phyloP scores from a whole-genome alignment of 345 rosid genomes.

The Ceriops decandra region DNA sequence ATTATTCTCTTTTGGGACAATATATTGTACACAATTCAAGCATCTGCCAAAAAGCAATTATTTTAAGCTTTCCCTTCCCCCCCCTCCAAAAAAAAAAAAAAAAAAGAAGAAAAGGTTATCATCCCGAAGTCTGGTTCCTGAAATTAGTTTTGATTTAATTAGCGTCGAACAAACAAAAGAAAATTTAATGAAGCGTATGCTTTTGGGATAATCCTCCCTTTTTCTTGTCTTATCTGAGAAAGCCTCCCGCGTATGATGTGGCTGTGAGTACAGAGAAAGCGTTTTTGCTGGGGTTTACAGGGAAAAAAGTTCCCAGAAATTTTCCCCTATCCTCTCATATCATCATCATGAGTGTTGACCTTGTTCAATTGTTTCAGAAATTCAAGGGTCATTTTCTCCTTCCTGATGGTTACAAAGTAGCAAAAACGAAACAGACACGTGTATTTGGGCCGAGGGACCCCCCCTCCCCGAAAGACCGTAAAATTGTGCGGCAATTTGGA shows the following conservation, averaged over 20 bases:
- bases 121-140: no score
- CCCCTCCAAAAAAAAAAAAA: no score
- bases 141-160: no score
- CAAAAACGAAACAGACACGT: neutral
- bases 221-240: constrained; percentile 5
- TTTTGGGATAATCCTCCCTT: neutral
- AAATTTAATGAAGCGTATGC: neutral
- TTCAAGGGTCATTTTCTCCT: constrained; percentile 29
- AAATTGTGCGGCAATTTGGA: constrained; percentile 2
- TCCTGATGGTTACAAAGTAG: neutral
- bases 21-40: no score
- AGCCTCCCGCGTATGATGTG: neutral
- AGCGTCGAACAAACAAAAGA: neutral
- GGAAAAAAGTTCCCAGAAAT: constrained; percentile 13
- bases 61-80: no score
- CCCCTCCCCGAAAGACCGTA: neutral
- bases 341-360: no score
- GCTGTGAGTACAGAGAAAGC: neutral
- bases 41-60: no score
- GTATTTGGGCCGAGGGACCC: neutral
- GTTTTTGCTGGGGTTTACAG: constrained; percentile 16
- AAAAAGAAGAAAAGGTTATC: no score
- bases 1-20: no score
- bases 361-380: neutral
- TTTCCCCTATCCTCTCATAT: neutral